These are phyloP conservation scores for Triticum turgidum DNA, from an alignment of 176 grass and related monocot species.

Conservation along the genomic window DNA sequence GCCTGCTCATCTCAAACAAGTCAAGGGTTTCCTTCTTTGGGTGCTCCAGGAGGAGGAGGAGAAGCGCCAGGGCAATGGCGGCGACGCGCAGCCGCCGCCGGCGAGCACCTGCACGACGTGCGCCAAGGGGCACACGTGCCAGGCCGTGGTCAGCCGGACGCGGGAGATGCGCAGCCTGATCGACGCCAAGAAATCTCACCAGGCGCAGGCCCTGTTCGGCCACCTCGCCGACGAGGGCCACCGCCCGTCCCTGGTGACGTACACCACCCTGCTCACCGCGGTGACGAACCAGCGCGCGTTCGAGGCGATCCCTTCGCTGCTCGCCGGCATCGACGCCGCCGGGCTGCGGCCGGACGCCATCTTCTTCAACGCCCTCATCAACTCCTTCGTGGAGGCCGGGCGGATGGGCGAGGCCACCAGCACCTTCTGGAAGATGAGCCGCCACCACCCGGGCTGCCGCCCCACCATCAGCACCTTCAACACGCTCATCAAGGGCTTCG, in stretches of 20 bases:
- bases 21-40: background rate
- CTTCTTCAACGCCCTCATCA: slow-evolving; percentile 90
- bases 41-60: slow-evolving; percentile 38
- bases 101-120: slow-evolving; percentile 51
- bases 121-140: slow-evolving; percentile 61
- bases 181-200: slow-evolving; percentile 57
- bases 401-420: slow-evolving; percentile 77
- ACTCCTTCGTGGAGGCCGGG: slow-evolving; percentile 76
- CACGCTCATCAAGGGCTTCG: slow-evolving; percentile 92
- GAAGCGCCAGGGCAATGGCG: slow-evolving; percentile 13
- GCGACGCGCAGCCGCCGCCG: slow-evolving; percentile 18
- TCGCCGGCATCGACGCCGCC: slow-evolving; percentile 60
- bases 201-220: slow-evolving; percentile 53
- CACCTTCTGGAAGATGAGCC: slow-evolving; percentile 82
- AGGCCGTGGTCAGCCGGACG: slow-evolving; percentile 54
- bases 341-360: slow-evolving; percentile 83
- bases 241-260: slow-evolving; percentile 80
- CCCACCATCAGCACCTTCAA: slow-evolving; percentile 87
- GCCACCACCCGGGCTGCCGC: slow-evolving; percentile 47
- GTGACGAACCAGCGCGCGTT: slow-evolving; percentile 70
- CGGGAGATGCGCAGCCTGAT: slow-evolving; percentile 71
- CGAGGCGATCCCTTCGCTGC: slow-evolving; percentile 61
- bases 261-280: slow-evolving; percentile 66
- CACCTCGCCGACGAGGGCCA: slow-evolving; percentile 66
- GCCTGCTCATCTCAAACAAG: background rate